Conservation (phyloP, 768 basidiomycete species). For the Tremella fuciformis region DNA sequence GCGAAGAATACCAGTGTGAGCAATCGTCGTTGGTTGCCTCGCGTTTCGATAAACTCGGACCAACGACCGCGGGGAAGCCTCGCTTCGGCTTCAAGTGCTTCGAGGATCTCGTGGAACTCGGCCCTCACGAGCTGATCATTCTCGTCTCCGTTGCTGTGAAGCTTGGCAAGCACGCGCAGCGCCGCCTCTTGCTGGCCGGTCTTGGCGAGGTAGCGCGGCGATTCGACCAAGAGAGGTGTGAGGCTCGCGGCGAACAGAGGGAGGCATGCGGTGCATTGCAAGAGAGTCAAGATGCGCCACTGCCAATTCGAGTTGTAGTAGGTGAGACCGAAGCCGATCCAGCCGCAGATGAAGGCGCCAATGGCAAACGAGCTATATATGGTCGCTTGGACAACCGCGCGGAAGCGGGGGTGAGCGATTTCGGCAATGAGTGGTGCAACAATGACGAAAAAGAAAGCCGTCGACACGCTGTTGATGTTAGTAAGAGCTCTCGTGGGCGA, state of each 20-base stretch:
- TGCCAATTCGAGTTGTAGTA: slow-evolving; percentile 45
- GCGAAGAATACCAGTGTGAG: not conserved
- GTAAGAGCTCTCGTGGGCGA: not conserved
- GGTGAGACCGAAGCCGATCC: slow-evolving; percentile 17
- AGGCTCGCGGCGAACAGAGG: slow-evolving; percentile 46
- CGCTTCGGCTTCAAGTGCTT: slow-evolving; percentile 57
- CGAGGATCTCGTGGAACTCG: slow-evolving; percentile 61
- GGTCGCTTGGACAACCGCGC: slow-evolving; percentile 50
- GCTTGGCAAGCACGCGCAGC: slow-evolving; percentile 67
- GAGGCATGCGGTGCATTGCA: slow-evolving; percentile 33
- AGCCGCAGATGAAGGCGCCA: slow-evolving; percentile 14
- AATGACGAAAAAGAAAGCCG: slow-evolving; percentile 52
- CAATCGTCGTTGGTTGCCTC: slow-evolving; percentile 58
- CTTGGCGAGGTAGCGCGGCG: slow-evolving; percentile 74
- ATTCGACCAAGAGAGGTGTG: slow-evolving; percentile 71
- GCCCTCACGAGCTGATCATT: slow-evolving; percentile 54
- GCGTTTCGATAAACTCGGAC: slow-evolving; percentile 60
- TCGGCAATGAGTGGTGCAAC: slow-evolving; percentile 57
- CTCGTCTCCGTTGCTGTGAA: slow-evolving; percentile 72
- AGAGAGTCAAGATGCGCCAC: slow-evolving; percentile 59
- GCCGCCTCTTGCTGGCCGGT: slow-evolving; percentile 71
- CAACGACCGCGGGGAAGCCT: slow-evolving; percentile 45
- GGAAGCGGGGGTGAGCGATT: slow-evolving; percentile 22
- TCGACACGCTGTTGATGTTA: not conserved
- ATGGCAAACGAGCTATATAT: slow-evolving; percentile 12